These are phyloP conservation scores for Chaetomium sp. DNA, from an alignment of 2,329 filamentous ascomycete genomes.

Conservation along the genomic window DNA sequence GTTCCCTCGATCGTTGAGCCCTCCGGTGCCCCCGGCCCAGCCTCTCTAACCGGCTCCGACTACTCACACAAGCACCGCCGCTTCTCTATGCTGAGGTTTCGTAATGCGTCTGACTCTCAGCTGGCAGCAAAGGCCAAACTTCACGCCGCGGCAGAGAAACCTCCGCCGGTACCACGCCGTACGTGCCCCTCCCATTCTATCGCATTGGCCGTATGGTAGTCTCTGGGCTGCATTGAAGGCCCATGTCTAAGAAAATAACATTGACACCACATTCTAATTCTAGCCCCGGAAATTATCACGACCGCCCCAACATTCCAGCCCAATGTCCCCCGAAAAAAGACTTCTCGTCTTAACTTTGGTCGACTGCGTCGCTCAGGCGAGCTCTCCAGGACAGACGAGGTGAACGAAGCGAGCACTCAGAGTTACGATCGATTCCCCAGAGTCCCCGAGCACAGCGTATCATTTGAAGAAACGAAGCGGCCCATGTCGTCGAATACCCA, in stretches of 20 bases:
- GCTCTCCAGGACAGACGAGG: conserved; percentile 33
- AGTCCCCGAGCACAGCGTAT: conserved; percentile 40
- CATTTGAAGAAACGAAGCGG: conserved; percentile 55
- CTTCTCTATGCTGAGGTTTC: conserved; percentile 71
- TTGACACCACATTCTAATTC: conserved; percentile 20
- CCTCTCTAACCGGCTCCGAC: conserved; percentile 47
- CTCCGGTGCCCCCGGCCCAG: conserved; percentile 30
- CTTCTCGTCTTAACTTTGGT: conserved; percentile 48
- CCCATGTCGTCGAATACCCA: conserved; percentile 37
- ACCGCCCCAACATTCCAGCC: conserved; percentile 75
- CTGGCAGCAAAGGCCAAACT: conserved; percentile 69
- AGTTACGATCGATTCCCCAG: conserved; percentile 35
- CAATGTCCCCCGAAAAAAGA: conserved; percentile 46
- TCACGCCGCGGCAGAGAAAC: conserved; percentile 48
- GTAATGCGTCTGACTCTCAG: conserved; percentile 90
- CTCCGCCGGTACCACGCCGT: conserved; percentile 54
- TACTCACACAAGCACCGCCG: conserved; percentile 52
- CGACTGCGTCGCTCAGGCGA: conserved; percentile 49
- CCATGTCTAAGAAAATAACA: neutral
- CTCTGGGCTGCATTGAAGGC: neutral
- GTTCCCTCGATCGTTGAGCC: conserved; percentile 22
- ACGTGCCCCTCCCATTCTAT: conserved; percentile 28
- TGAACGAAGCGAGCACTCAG: conserved; percentile 23
- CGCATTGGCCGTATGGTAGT: neutral
- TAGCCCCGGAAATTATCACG: conserved; percentile 74